phyloP scores from a whole-genome alignment of 176 grass and related monocot species.

The Aegilops speltoides region DNA sequence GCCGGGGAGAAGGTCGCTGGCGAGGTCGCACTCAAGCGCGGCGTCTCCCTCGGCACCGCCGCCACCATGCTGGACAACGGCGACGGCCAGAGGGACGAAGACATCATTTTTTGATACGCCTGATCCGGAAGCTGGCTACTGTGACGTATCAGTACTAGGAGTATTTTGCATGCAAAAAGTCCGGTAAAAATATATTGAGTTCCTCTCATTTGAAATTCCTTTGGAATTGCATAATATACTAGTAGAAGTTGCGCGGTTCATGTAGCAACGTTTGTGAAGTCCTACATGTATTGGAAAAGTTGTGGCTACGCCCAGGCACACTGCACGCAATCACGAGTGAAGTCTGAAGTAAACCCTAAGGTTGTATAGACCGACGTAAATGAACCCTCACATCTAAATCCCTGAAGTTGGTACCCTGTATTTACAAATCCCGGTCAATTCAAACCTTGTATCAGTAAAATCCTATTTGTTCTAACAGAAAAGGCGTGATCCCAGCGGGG shows the following conservation, averaged over 20 bases:
- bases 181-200: neutral
- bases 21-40: slow-evolving; percentile 55
- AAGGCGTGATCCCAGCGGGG: too few species aligned
- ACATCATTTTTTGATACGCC: slow-evolving; percentile 70
- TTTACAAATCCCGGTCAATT: too few species aligned
- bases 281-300: too few species aligned
- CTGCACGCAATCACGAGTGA: too few species aligned
- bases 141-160: neutral
- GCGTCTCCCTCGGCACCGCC: slow-evolving; percentile 49
- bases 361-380: too few species aligned
- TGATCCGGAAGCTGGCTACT: neutral
- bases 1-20: slow-evolving; percentile 49
- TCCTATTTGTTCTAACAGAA: too few species aligned
- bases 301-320: too few species aligned
- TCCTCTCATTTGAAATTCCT: neutral
- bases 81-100: slow-evolving; percentile 47
- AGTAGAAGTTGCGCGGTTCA: neutral
- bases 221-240: neutral
- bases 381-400: too few species aligned
- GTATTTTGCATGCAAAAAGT: neutral
- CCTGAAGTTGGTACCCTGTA: too few species aligned
- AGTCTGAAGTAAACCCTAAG: too few species aligned
- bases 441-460: too few species aligned
- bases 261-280: neutral
- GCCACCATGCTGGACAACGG: slow-evolving; percentile 44